Conservation (phyloP, 2,329 filamentous ascomycete species). For the Oidium heveae region DNA sequence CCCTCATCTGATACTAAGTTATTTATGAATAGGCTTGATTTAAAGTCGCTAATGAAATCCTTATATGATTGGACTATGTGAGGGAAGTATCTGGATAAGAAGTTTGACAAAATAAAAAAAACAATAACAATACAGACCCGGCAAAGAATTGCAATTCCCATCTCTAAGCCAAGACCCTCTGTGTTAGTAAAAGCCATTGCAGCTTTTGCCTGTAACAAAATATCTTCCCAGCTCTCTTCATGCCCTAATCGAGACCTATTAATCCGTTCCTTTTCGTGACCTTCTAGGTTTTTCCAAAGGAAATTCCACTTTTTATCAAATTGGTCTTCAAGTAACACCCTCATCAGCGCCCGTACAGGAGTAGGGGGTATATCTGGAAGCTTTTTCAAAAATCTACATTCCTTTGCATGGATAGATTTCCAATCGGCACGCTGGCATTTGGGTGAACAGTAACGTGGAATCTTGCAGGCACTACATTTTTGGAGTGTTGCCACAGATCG, state of each 20-base stretch:
- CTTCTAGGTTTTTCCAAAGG: constrained; percentile 18
- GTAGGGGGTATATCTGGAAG: constrained; percentile 23
- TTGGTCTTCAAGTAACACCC: constrained; percentile 20
- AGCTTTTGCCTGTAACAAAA: constrained; percentile 23
- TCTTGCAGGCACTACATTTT: constrained; percentile 26
- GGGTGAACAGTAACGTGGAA: constrained; percentile 27
- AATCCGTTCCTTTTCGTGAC: constrained; percentile 17
- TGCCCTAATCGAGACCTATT: constrained; percentile 13
- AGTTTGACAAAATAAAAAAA: not conserved
- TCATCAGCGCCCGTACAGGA: constrained; percentile 26
- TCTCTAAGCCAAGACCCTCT: constrained; percentile 15
- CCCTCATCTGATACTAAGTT: no score
- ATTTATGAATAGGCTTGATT: no score
- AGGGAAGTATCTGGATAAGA: not conserved
- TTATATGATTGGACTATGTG: not conserved
- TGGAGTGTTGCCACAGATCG: constrained; percentile 1
- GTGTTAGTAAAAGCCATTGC: constrained; percentile 23
- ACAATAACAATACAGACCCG: constrained; percentile 18
- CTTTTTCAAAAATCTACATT: constrained; percentile 24
- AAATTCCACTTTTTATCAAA: constrained; percentile 10
- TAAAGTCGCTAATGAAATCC: no score
- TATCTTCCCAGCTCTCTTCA: constrained; percentile 16
- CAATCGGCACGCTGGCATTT: constrained; percentile 30
- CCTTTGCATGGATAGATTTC: constrained; percentile 24
- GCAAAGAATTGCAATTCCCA: constrained; percentile 24